Base-by-base conservation (phyloP, 2,329 filamentous ascomycete species). In the Tolypocladium inflatum region DNA sequence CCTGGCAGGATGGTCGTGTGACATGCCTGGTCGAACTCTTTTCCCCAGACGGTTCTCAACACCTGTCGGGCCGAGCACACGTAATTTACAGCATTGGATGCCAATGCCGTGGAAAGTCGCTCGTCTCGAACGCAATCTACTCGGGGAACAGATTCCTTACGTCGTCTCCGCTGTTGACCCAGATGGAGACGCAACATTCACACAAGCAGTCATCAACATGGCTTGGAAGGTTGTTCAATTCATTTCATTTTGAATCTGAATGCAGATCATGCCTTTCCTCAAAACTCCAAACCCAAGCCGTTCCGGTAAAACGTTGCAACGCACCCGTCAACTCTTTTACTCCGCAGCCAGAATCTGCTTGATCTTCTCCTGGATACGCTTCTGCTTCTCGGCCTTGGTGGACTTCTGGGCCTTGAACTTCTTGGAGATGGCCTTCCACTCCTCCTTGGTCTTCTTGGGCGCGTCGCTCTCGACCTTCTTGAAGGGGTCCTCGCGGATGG, bases 401-500 rank as follows among this genome's bases (percentile, higher is more conserved):
- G 91, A 83, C 86, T 96, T 96, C 70, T 71, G 69, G 69, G 79
- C 78, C 76, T 80, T 85, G 89, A 85, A 91, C 86, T 97, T 96
- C 83, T 91, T 85, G 76, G 89, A 91, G 85, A 96, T 91, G 66
- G 83, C 83, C 88, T 96, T 96, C 89, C 90, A 95, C 82, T 97
- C 85, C 64, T 93, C 93, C 88, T 97, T 97, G 82, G 78, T 82
- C 90, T 97, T 97, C 88, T 96, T 92, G 79, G 89, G 79, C 58
- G 76, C 89, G 58, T 83, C 86, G 63, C 74, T 76, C 70, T 85
- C 88, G 67, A 80, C 83, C 87, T 96, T 96, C 89, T 96, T 96
- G 85, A 89, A 96, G 73, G 94, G 94, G 78, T 99, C 90, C 82
- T 91, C 93, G 66, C 94, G 92, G 84, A 99, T 99, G 74, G 89